Conservation (phyloP, 1,284 basidiomycete genomes). For the Moesziomyces sp. region DNA sequence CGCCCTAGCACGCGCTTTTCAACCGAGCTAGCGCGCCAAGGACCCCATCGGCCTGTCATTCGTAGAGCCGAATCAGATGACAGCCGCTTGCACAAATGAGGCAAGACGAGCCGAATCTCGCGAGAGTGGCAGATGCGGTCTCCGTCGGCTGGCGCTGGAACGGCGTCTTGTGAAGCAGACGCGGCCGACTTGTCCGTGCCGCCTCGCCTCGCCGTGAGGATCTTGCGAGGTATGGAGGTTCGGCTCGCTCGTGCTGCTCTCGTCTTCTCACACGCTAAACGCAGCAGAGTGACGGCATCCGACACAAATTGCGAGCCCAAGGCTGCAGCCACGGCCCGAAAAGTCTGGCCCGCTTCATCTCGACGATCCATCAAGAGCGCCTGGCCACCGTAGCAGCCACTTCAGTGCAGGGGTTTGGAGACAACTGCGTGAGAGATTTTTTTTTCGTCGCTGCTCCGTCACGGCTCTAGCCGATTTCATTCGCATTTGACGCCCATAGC, state of each 20-base stretch:
- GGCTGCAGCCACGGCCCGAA: too few relatives aligned
- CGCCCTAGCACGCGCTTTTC: background rate
- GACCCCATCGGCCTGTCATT: background rate
- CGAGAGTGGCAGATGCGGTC: background rate
- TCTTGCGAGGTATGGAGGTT: background rate
- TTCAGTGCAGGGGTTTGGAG: background rate
- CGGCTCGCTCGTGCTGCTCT: background rate
- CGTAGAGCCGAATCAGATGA: background rate
- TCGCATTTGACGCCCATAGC: background rate
- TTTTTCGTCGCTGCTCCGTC: background rate
- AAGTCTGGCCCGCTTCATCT: too few relatives aligned
- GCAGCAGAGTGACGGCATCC: background rate
- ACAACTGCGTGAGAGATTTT: background rate
- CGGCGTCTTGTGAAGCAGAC: background rate
- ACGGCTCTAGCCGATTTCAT: background rate
- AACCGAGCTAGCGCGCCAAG: too few relatives aligned
- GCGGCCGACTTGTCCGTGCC: background rate
- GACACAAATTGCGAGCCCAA: too few relatives aligned
- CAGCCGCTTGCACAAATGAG: background rate
- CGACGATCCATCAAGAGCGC: too few relatives aligned
- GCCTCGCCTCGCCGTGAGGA: background rate
- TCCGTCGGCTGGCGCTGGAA: background rate
- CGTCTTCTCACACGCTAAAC: background rate
- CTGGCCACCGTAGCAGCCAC: too few relatives aligned
- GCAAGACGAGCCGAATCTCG: background rate